These are phyloP conservation scores for Neurospora sp. DNA, from an alignment of 495 filamentous ascomycete species.

Conservation along the genomic window DNA sequence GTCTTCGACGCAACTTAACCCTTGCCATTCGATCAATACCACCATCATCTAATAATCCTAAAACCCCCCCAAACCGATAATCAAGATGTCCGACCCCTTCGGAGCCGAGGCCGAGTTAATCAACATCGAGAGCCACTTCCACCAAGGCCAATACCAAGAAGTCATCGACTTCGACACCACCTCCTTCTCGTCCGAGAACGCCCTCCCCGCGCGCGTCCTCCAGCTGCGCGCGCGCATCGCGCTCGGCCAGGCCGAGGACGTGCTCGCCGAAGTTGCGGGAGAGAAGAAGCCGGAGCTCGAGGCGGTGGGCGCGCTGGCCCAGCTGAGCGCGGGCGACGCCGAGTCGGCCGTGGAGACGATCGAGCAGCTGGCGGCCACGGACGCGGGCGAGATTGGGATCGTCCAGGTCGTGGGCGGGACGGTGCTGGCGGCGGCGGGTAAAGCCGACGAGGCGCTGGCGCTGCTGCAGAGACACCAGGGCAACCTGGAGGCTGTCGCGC, in stretches of 20 bases:
- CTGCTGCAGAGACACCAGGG: slow-evolving; percentile 76
- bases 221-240: slow-evolving; percentile 74
- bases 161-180: slow-evolving; percentile 74
- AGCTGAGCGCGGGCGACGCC: slow-evolving; percentile 48
- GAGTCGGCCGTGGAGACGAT: slow-evolving; percentile 50
- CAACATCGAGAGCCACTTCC: slow-evolving; percentile 91
- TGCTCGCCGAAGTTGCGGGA: slow-evolving; percentile 54
- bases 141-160: slow-evolving; percentile 77
- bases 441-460: slow-evolving; percentile 72
- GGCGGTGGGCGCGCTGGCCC: slow-evolving; percentile 69
- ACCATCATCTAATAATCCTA: background rate
- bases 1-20: background rate
- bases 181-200: slow-evolving; percentile 65
- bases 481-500: slow-evolving; percentile 60
- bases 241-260: slow-evolving; percentile 62
- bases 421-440: slow-evolving; percentile 64
- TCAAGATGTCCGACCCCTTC: slow-evolving; percentile 75
- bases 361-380: slow-evolving; percentile 52
- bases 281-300: slow-evolving; percentile 65
- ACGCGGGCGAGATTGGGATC: slow-evolving; percentile 57
- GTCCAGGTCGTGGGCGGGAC: slow-evolving; percentile 75
- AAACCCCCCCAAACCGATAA: background rate
- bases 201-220: slow-evolving; percentile 66
- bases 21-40: background rate
- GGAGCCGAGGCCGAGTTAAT: slow-evolving; percentile 92